phyloP scores from a whole-genome alignment of 257 asterid genomes.

The Mentha longifolia region DNA sequence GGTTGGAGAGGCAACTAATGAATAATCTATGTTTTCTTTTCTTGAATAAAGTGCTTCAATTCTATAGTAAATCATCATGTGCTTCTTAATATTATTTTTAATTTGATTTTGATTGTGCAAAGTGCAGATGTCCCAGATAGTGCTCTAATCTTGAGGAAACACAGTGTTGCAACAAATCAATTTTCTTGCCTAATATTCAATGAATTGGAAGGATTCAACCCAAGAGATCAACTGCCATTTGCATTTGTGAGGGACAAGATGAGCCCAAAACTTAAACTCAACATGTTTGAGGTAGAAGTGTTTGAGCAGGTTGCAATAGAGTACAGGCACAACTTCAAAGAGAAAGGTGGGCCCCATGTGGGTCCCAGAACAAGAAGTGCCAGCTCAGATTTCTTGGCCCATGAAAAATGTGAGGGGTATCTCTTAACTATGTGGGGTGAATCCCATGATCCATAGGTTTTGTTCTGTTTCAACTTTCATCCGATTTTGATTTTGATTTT shows the following conservation, averaged over 20 bases:
- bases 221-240: constrained; percentile 87
- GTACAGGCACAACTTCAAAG: constrained; percentile 81
- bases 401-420: constrained; percentile 62
- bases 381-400: constrained; percentile 37
- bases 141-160: constrained; percentile 77
- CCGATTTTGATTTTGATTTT: too few species aligned
- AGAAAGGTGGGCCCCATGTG: constrained; percentile 37
- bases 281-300: constrained; percentile 92
- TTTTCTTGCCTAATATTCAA: constrained; percentile 88
- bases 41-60: not conserved
- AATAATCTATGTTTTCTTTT: not conserved
- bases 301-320: constrained; percentile 82
- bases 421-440: constrained; percentile 86
- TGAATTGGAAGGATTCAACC: constrained; percentile 88
- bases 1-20: too few species aligned
- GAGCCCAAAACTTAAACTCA: constrained; percentile 59
- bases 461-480: not conserved
- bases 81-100: not conserved
- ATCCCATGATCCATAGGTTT: constrained; percentile 50
- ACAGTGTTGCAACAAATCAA: constrained; percentile 54
- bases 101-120: not conserved
- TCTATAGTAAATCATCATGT: too few species aligned
- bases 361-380: constrained; percentile 53
- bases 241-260: constrained; percentile 87
- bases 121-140: constrained; percentile 91